These are phyloP conservation scores for Neckera pumila DNA, from an alignment of 225 moss, liverwort and hornwort species.

Conservation along the genomic window DNA sequence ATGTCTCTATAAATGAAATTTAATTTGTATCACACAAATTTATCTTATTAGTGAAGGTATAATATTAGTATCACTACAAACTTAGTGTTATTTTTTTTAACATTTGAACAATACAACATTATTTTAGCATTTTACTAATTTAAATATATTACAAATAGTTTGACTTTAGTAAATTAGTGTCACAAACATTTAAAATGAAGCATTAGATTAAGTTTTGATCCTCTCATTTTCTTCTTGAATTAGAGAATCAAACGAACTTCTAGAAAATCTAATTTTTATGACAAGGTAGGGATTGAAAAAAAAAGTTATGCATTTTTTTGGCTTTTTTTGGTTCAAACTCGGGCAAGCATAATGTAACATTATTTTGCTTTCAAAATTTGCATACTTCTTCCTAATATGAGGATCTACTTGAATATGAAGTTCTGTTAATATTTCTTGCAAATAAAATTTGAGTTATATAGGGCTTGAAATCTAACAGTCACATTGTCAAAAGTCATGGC, in stretches of 20 bases:
- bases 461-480: fast-evolving
- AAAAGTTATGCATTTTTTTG: fast-evolving
- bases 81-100: too few species aligned
- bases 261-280: not conserved
- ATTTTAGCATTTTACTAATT: not conserved
- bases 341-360: not conserved
- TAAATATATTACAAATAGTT: not conserved
- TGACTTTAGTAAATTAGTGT: not conserved
- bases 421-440: not conserved
- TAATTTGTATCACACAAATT: not conserved
- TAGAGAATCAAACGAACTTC: not conserved
- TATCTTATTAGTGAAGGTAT: too few species aligned
- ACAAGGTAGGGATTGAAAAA: not conserved
- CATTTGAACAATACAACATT: not conserved
- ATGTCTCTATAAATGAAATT: not conserved
- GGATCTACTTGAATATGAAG: not conserved
- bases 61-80: too few species aligned
- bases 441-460: not conserved
- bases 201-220: not conserved
- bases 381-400: not conserved
- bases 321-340: not conserved
- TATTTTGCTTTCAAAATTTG: not conserved
- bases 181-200: not conserved
- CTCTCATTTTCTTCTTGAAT: not conserved
- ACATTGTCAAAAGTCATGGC: not conserved